Base-by-base conservation (phyloP, 495 filamentous ascomycete species). In the Penicillium flavigenum region DNA sequence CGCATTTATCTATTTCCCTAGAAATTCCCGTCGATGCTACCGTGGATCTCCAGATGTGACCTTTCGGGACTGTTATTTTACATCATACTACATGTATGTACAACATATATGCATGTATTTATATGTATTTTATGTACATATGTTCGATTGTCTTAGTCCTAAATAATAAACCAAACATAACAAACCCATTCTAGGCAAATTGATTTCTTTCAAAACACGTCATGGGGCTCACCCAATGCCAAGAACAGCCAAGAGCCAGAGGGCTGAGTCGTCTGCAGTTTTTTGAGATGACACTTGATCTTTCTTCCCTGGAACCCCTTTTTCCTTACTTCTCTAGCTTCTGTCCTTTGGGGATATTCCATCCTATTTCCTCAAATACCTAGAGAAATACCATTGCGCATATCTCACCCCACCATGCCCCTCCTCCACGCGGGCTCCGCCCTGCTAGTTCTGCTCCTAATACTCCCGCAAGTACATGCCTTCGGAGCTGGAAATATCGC, bases 401-500 rank as follows among this genome's bases (percentile, higher is more conserved):
- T 34, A 44, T 20, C 26, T 27, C n/a, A 44, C 53, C 53, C 54
- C 61, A 59, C 54, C 46, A 76, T 76, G 74, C 61, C 66, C 47
- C 51, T 69, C 56, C 52, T 71, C 20, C 64, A 61, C 29, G 58
- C 63, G 64, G 68, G 72, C 63, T 63, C 70, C 64, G 61, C 67
- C 51, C 61, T 74, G 45, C 65, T 80, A 29, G 56, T 86, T 31
- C 68, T 93, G 14, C 76, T 96, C 20, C 78, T 88, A 16, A 61
- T 74, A 46, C 61, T 77, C 76, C 83, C 71, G 7, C 70, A 72
- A 49, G 75, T 69, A 24, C 69, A 78, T 34, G 94, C 93, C 9
- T 98, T 98, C 67, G 94, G 94, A 48, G 94, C 94, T 26, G 94
- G 94, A 77, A 76, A 97, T 66, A 96, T 97, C 59, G 93, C 94